These are phyloP conservation scores for Xylaria cubensis DNA, from an alignment of 495 filamentous ascomycete species.

Conservation along the genomic window DNA sequence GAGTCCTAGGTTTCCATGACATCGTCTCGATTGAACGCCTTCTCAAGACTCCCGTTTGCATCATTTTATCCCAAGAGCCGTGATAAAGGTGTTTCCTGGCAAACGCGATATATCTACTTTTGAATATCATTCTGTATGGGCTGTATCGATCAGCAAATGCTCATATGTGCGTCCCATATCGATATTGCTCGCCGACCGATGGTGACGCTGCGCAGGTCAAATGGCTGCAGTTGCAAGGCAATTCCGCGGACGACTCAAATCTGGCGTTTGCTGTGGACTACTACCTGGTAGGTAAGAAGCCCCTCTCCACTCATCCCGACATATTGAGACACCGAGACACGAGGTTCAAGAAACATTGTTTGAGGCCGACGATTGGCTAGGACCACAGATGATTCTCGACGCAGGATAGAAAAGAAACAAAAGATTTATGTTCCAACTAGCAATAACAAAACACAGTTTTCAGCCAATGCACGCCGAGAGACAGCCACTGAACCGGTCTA, in stretches of 20 bases:
- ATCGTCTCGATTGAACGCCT: background rate
- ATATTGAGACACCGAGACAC: constrained; percentile 5
- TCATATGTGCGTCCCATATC: background rate
- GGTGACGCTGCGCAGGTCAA: background rate
- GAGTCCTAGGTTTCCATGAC: background rate
- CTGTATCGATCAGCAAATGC: background rate
- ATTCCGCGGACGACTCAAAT: background rate
- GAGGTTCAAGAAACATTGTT: background rate
- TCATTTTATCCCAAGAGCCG: background rate
- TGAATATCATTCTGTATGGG: background rate
- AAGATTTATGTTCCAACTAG: background rate
- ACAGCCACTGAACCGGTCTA: constrained; percentile 15
- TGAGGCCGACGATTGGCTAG: background rate
- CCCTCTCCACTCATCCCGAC: background rate
- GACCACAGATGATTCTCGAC: background rate
- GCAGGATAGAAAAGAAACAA: constrained; percentile 4
- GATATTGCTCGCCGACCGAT: background rate
- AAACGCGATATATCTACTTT: background rate
- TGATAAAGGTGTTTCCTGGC: too few relatives aligned
- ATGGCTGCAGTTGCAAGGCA: background rate
- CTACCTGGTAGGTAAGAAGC: background rate
- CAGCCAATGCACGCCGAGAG: constrained; percentile 14
- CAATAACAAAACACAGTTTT: background rate
- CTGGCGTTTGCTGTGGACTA: background rate
- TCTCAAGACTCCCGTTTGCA: background rate